Evolutionary conservation across 257 asterid genomes (phyloP).

Genomic region (Galeopsis tetrahit): DNA sequence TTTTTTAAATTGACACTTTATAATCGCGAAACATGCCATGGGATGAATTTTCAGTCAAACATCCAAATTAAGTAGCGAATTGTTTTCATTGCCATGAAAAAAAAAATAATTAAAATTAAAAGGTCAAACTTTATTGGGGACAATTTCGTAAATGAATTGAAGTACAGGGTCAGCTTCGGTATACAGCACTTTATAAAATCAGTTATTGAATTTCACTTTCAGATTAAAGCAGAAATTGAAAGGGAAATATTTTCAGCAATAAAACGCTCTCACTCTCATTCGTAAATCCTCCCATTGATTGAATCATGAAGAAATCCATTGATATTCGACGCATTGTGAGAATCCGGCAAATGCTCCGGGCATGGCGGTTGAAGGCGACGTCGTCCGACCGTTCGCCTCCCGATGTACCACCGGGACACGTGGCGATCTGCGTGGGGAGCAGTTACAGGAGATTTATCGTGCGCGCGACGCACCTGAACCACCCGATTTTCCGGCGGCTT

Average conservation of each 20-base stretch:
- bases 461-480: slow-evolving; percentile 73
- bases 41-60: neutral
- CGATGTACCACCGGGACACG: slow-evolving; percentile 86
- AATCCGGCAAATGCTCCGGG: slow-evolving; percentile 71
- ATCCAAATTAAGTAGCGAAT: neutral
- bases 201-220: too few relatives aligned
- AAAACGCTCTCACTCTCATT: neutral
- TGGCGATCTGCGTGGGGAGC: slow-evolving; percentile 71
- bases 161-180: neutral
- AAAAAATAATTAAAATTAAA: too few relatives aligned
- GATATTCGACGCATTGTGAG: slow-evolving; percentile 60
- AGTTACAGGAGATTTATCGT: slow-evolving; percentile 59
- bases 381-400: slow-evolving; percentile 40
- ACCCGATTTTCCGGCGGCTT: slow-evolving; percentile 66
- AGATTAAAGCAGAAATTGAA: too few relatives aligned
- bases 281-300: too few relatives aligned
- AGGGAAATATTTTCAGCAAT: neutral
- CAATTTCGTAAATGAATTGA: neutral
- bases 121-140: neutral
- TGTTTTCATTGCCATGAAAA: too few relatives aligned
- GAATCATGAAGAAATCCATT: neutral
- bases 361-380: slow-evolving; percentile 66
- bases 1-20: neutral
- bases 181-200: too few relatives aligned
- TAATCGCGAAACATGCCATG: neutral